A percentile compares a stretch with the other conserved stretches of the same genome.
Conservation (phyloP, 1,284 basidiomycete genomes). For the Clitocybe nebularis region DNA sequence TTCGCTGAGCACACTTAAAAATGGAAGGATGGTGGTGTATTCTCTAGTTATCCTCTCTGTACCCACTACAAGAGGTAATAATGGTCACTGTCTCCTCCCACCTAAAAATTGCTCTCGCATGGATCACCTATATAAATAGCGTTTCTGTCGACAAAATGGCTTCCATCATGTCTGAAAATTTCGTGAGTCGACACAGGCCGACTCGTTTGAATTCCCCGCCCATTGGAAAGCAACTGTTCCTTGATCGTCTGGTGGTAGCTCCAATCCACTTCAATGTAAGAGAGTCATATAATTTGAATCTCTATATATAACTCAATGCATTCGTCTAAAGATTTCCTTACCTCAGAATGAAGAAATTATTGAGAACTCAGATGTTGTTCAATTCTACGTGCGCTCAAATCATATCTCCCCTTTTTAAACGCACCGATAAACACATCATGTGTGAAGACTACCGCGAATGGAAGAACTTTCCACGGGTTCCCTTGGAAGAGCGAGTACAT, state of each 20-base stretch:
- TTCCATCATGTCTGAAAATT: slow-evolving; percentile 10
- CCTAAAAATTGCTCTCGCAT: slow-evolving; percentile 12
- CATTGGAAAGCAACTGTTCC: slow-evolving; percentile 7
- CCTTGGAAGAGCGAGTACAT: slow-evolving; percentile 9
- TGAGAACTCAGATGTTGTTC: neutral
- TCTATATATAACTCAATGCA: too few relatives aligned
- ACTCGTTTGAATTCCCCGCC: slow-evolving; percentile 4
- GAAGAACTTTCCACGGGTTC: too few relatives aligned
- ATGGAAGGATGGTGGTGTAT: too few relatives aligned
- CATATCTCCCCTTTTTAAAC: neutral
- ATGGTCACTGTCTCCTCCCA: slow-evolving; percentile 7
- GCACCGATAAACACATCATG: neutral
- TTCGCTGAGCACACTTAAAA: too few relatives aligned
- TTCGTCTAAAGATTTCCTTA: slow-evolving; percentile 5
- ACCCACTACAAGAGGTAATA: too few relatives aligned
- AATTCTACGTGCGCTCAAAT: neutral
- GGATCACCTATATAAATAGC: slow-evolving; percentile 10
- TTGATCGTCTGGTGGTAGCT: slow-evolving; percentile 2
- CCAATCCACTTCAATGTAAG: slow-evolving; percentile 12
- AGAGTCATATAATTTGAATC: too few relatives aligned
- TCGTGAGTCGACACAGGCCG: slow-evolving; percentile 10
- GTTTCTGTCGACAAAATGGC: slow-evolving; percentile 7
- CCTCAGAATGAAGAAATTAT: neutral
- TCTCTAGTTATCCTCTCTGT: too few relatives aligned
- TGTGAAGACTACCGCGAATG: slow-evolving; percentile 9